phyloP scores from a whole-genome alignment of 2,329 filamentous ascomycete species.

The Fusarium sp. region DNA sequence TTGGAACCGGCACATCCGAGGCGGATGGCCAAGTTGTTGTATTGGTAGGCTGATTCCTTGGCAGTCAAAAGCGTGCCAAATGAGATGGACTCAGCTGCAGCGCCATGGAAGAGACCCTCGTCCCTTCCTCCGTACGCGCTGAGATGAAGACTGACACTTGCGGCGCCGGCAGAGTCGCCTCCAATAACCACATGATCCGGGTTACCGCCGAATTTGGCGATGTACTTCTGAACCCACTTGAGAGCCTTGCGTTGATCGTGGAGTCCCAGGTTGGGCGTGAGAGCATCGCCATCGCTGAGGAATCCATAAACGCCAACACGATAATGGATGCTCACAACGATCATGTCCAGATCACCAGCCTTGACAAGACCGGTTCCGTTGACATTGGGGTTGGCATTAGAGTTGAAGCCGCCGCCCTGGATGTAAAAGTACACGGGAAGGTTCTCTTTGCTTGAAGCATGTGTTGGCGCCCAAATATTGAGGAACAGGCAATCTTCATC shows the following conservation, averaged over 20 bases:
- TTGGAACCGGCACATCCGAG: constrained; percentile 53
- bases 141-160: constrained; percentile 72
- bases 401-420: constrained; percentile 71
- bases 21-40: constrained; percentile 58
- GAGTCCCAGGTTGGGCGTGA: constrained; percentile 74
- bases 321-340: constrained; percentile 81
- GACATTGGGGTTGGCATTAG: constrained; percentile 60
- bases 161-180: constrained; percentile 75
- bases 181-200: constrained; percentile 74
- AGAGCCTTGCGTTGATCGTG: constrained; percentile 76
- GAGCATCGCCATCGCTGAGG: constrained; percentile 67
- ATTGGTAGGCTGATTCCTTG: constrained; percentile 63
- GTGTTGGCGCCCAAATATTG: constrained; percentile 70
- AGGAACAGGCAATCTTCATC: constrained; percentile 78
- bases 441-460: constrained; percentile 59
- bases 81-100: constrained; percentile 62
- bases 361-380: constrained; percentile 71
- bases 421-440: constrained; percentile 72
- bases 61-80: constrained; percentile 61
- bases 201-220: constrained; percentile 75
- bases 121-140: constrained; percentile 63
- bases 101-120: constrained; percentile 62
- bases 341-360: constrained; percentile 67
- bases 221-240: constrained; percentile 75
- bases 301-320: constrained; percentile 81